phyloP scores from a whole-genome alignment of 2,329 filamentous ascomycete genomes.

The Periconia sp. region DNA sequence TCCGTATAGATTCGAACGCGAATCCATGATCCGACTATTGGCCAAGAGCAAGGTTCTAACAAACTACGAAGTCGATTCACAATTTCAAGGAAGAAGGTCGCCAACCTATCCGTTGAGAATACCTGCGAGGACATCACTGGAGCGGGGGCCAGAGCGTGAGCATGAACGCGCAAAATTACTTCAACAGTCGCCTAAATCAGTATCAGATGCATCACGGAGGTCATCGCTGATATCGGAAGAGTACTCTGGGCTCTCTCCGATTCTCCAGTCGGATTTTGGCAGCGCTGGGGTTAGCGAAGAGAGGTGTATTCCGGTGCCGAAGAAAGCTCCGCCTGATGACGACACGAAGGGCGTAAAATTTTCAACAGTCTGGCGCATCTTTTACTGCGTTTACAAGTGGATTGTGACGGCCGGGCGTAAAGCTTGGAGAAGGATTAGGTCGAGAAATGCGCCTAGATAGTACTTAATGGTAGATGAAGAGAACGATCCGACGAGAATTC shows the following conservation, averaged over 20 bases:
- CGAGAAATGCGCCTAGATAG: too few relatives aligned
- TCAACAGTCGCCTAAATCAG: slow-evolving; percentile 10
- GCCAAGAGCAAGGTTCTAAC: slow-evolving; percentile 34
- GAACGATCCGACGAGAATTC: too few relatives aligned
- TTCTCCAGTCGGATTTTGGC: slow-evolving; percentile 21
- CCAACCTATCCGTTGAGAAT: neutral
- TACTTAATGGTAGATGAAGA: too few relatives aligned
- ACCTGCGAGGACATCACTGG: slow-evolving; percentile 5
- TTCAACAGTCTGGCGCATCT: too few relatives aligned
- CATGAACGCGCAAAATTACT: too few relatives aligned
- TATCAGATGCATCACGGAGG: slow-evolving; percentile 8
- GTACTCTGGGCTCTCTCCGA: slow-evolving; percentile 14
- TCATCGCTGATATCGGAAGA: slow-evolving; percentile 8
- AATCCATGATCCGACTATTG: slow-evolving; percentile 32
- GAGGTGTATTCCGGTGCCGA: slow-evolving; percentile 2
- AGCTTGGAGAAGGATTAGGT: too few relatives aligned
- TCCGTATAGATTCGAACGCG: slow-evolving; percentile 28
- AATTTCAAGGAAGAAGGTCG: too few relatives aligned
- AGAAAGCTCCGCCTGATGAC: slow-evolving; percentile 13
- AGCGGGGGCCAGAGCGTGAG: too few relatives aligned
- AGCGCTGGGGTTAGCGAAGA: slow-evolving; percentile 1
- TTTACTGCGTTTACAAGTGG: too few relatives aligned
- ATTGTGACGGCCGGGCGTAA: too few relatives aligned
- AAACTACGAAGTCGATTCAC: slow-evolving; percentile 31
- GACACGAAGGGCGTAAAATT: too few relatives aligned